phyloP scores from a whole-genome alignment of 2,329 filamentous ascomycete species.

The Elsinoe perseae region DNA sequence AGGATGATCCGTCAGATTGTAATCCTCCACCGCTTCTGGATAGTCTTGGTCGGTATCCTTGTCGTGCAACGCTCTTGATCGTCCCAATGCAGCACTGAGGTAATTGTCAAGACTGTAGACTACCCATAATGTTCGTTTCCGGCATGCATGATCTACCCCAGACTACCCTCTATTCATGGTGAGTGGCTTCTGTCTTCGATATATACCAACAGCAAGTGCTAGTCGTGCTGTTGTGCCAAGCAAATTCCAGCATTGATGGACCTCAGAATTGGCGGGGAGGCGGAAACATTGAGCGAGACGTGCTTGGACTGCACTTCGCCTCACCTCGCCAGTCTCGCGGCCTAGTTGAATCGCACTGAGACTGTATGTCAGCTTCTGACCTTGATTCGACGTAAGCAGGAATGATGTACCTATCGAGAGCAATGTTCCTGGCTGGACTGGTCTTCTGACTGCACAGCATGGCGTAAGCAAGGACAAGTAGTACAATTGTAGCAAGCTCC shows the following conservation, averaged over 20 bases:
- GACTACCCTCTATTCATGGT: slow-evolving; percentile 18
- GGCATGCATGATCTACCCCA: slow-evolving; percentile 38
- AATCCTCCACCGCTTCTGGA: slow-evolving; percentile 50
- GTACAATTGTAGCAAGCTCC: not conserved
- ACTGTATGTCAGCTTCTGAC: not conserved
- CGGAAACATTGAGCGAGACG: slow-evolving; percentile 20
- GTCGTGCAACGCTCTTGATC: slow-evolving; percentile 54
- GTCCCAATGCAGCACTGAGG: slow-evolving; percentile 54
- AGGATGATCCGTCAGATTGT: slow-evolving; percentile 49
- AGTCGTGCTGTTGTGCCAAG: slow-evolving; percentile 24
- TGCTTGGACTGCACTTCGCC: slow-evolving; percentile 19
- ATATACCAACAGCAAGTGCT: slow-evolving; percentile 20
- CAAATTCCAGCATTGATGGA: slow-evolving; percentile 31
- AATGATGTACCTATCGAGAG: not conserved
- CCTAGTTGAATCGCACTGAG: not conserved
- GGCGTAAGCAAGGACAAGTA: slow-evolving; percentile 5
- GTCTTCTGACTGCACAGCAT: slow-evolving; percentile 1
- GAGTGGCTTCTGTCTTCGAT: slow-evolving; percentile 35
- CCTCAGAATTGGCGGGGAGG: slow-evolving; percentile 19
- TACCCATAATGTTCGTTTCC: slow-evolving; percentile 55
- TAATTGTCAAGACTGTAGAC: slow-evolving; percentile 57
- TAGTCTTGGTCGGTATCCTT: slow-evolving; percentile 56
- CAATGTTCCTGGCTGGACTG: not conserved
- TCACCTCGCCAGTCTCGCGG: slow-evolving; percentile 17
- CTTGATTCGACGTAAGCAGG: not conserved